Evolutionary conservation across 1,284 basidiomycete species (phyloP).

Genomic region (Afroboletus lepidellus): DNA sequence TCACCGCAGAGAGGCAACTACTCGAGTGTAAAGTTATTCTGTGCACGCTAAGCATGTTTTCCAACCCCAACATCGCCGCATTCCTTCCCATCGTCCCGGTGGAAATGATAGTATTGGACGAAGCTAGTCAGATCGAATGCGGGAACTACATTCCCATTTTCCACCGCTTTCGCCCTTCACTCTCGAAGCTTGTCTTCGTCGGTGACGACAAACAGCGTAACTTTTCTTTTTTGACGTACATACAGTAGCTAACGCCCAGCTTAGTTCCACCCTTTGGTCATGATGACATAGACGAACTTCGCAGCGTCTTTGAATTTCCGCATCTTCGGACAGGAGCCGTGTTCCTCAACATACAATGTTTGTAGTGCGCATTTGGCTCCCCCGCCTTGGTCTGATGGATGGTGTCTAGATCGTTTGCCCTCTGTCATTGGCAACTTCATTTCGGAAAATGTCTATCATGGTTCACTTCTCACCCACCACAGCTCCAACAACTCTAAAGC

Average conservation of each 20-base stretch:
- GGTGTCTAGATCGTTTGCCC: slow-evolving; percentile 49
- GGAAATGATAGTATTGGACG: slow-evolving; percentile 56
- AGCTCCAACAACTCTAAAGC: neutral
- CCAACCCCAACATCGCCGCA: slow-evolving; percentile 28
- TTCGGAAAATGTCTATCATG: slow-evolving; percentile 43
- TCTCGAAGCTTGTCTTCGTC: slow-evolving; percentile 68
- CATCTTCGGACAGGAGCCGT: slow-evolving; percentile 35
- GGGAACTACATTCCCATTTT: slow-evolving; percentile 61
- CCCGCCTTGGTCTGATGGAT: neutral
- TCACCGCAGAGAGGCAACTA: slow-evolving; percentile 45
- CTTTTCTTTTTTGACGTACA: slow-evolving; percentile 15
- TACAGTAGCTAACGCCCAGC: neutral
- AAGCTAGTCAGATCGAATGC: slow-evolving; percentile 65
- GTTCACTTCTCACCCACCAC: slow-evolving; percentile 25
- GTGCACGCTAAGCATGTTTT: slow-evolving; percentile 49
- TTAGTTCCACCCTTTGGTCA: slow-evolving; percentile 51
- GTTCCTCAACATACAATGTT: slow-evolving; percentile 47
- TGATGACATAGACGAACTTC: slow-evolving; percentile 39
- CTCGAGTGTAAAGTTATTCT: slow-evolving; percentile 54
- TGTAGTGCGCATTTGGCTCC: slow-evolving; percentile 4
- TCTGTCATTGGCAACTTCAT: slow-evolving; percentile 46
- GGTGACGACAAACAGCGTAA: slow-evolving; percentile 76
- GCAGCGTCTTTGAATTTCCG: slow-evolving; percentile 46
- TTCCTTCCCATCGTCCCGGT: slow-evolving; percentile 45
- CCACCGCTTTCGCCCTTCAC: slow-evolving; percentile 37